Percentiles rank a stretch among this genome's conserved stretches.
These are phyloP conservation scores for Sugiyamaella xylanicola DNA, from an alignment of 1,139 yeast genomes.

Conservation along the genomic window DNA sequence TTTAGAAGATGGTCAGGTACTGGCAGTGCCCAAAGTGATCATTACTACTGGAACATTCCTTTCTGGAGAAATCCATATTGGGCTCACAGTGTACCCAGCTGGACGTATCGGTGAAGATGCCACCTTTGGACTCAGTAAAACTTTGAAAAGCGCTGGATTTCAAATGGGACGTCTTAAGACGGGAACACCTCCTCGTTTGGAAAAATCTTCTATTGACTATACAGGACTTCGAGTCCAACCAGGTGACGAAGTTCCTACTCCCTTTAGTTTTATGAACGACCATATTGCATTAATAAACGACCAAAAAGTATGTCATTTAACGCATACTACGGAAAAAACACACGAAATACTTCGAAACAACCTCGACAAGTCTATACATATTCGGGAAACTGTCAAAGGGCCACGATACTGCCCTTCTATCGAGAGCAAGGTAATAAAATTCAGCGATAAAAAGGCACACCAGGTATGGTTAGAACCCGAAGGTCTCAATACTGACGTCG, in stretches of 20 bases:
- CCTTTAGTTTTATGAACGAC: conserved; percentile 88
- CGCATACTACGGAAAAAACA: conserved; percentile 73
- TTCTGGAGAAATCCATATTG: conserved; percentile 93
- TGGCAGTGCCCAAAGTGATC: conserved; percentile 68
- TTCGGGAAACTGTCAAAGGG: conserved; percentile 91
- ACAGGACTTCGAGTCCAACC: conserved; percentile 60
- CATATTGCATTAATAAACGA: conserved; percentile 53
- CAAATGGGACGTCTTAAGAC: conserved; percentile 88
- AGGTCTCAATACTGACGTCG: conserved; percentile 79
- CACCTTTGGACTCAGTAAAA: conserved; percentile 82
- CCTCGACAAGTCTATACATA: conserved; percentile 82
- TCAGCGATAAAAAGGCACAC: conserved; percentile 74
- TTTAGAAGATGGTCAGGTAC: conserved; percentile 63
- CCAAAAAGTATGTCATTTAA: conserved; percentile 73
- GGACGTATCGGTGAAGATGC: conserved; percentile 95
- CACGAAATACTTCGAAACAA: conserved; percentile 71
- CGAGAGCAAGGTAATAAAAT: conserved; percentile 83
- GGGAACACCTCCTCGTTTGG: conserved; percentile 94
- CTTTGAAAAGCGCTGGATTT: conserved; percentile 77
- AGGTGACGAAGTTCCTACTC: conserved; percentile 79
- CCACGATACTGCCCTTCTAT: conserved; percentile 98
- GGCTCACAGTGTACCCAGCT: conserved; percentile 74
- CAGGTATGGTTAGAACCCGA: conserved; percentile 96
- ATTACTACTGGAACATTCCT: conserved; percentile 96
- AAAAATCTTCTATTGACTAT: conserved; percentile 70